Base-by-base conservation (phyloP, 2,329 filamentous ascomycete species). In the Cucurbitaria berberidis region DNA sequence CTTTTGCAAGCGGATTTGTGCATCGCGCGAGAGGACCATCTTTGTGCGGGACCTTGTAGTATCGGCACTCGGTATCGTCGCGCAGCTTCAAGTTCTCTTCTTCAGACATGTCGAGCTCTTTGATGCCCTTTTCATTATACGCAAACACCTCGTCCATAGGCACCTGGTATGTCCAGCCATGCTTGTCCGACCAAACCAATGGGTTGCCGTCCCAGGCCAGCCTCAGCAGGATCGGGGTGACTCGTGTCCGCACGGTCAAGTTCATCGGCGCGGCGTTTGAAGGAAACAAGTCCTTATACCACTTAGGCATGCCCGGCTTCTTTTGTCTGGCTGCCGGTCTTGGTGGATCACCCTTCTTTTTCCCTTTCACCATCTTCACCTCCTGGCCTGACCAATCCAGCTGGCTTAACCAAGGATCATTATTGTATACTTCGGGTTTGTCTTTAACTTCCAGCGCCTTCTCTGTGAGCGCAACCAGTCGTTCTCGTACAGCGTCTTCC, bases 361-460 rank as follows among this genome's bases (percentile, higher is more conserved):
- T 97, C 3, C 88, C 89, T 72, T 97, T 98, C 19, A 86, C 87
- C 89, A 93, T 95, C 70, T 86, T 93, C 57, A 96, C 82, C 73
- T 96, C 91, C 75, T 98, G 93, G 3, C 91, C 91, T 0, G 90
- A 90, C 95, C 95, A 99, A 78, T 99, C 93, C 46, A 99, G 83
- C 78, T 99, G 95, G 59, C 83, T 84, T 67, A 99, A 76, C 96
- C 96, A 99, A 5, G 93, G 91, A 68, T 99, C 93, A 35, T 84
- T 88, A 49, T 81, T 78, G 78, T 91, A 96, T 40, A 87, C 81
- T 21, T 88, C 83, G 0, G 86, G 77, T 40, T 91, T 78, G 1
- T 84, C 83, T 66, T 91, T 96, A 50, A 90, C 79, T 57, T 88
- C 84, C 11, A 96, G 70, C 0, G 95, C 93, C 71, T 88, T 89